Evolutionary conservation across 1,284 basidiomycete genomes (phyloP).

Genomic region (Sporisorium graminicola): DNA sequence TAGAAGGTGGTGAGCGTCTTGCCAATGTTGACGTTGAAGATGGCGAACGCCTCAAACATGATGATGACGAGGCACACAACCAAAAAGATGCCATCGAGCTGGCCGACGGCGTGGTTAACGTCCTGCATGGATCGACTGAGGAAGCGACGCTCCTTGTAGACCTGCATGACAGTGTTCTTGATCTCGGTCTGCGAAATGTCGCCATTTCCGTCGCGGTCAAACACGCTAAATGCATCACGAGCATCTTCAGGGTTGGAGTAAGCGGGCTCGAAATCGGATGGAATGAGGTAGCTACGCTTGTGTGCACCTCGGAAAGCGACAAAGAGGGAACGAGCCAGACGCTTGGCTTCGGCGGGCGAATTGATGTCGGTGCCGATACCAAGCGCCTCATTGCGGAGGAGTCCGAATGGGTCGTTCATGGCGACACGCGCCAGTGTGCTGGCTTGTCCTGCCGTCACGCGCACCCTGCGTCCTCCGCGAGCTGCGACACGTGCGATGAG

Average conservation of each 20-base stretch:
- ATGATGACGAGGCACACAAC: constrained; percentile 56
- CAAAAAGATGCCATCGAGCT: constrained; percentile 62
- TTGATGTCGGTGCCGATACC: constrained; percentile 66
- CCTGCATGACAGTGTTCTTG: constrained; percentile 76
- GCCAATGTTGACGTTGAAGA: constrained; percentile 65
- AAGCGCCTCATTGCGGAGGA: constrained; percentile 52
- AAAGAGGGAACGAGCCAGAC: constrained; percentile 80
- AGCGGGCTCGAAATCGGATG: constrained; percentile 79
- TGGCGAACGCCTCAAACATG: constrained; percentile 64
- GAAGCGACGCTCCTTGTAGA: constrained; percentile 67
- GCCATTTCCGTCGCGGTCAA: constrained; percentile 78
- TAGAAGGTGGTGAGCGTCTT: constrained; percentile 66
- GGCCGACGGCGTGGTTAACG: constrained; percentile 63
- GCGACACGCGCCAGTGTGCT: constrained; percentile 59
- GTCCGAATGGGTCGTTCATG: constrained; percentile 53
- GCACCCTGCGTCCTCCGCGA: constrained; percentile 26
- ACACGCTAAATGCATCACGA: constrained; percentile 79
- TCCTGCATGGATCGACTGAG: constrained; percentile 64
- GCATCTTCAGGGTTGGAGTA: constrained; percentile 76
- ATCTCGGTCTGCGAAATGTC: constrained; percentile 83
- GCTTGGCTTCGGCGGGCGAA: constrained; percentile 70
- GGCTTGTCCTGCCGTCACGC: constrained; percentile 40
- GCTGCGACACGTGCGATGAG: constrained; percentile 43
- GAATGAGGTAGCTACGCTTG: constrained; percentile 75
- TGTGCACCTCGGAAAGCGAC: constrained; percentile 74